Conservation (phyloP, 2,329 filamentous ascomycete genomes). For the Pseudogymnoascus pannorum region DNA sequence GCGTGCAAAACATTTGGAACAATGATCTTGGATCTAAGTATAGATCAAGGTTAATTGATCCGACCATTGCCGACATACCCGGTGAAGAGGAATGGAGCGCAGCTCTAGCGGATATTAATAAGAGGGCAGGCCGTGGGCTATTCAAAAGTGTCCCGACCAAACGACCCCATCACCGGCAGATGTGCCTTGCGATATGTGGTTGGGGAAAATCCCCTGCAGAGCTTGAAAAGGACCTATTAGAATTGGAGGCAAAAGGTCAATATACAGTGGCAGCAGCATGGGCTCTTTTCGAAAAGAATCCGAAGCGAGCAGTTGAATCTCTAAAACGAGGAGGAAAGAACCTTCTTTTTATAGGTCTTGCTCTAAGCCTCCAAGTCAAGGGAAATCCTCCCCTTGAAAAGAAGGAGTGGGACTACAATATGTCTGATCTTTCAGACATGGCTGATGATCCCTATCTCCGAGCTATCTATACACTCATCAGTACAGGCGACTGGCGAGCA, state of each 20-base stretch:
- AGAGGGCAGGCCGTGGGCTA: conserved; percentile 51
- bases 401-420: conserved; percentile 24
- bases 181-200: conserved; percentile 67
- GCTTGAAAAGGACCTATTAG: conserved; percentile 37
- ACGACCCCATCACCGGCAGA: conserved; percentile 62
- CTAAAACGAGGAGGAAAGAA: conserved; percentile 62
- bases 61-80: conserved; percentile 18
- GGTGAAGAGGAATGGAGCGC: conserved; percentile 45
- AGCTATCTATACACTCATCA: conserved; percentile 70
- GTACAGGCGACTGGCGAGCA: conserved; percentile 66
- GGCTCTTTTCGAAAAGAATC: conserved; percentile 66
- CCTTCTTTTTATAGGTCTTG: conserved; percentile 60
- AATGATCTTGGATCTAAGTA: conserved; percentile 52
- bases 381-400: conserved; percentile 32
- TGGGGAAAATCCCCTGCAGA: conserved; percentile 54
- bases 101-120: conserved; percentile 56
- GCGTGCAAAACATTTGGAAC: conserved; percentile 65
- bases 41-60: conserved; percentile 35
- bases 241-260: conserved; percentile 39
- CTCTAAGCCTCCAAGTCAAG: conserved; percentile 55
- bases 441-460: conserved; percentile 72
- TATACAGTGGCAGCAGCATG: conserved; percentile 72
- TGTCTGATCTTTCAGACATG: conserved; percentile 29
- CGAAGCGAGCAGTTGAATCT: conserved; percentile 59
- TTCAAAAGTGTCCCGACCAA: conserved; percentile 58